These are phyloP conservation scores for Cercospora beticola DNA, from an alignment of 2,329 filamentous ascomycete genomes.

Conservation along the genomic window DNA sequence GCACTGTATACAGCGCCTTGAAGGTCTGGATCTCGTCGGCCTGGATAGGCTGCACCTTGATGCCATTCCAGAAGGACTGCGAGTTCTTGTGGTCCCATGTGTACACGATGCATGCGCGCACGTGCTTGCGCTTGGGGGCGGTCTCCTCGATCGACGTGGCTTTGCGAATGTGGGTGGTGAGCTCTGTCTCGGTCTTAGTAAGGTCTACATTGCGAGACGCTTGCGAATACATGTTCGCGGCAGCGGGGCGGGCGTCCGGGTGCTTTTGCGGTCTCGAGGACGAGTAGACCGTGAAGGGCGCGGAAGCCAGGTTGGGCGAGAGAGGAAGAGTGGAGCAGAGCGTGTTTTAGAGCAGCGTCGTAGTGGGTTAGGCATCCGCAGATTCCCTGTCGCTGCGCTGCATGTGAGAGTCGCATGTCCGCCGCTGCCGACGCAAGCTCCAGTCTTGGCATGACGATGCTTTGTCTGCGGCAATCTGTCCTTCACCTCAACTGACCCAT, in stretches of 20 bases:
- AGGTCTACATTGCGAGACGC: conserved; percentile 58
- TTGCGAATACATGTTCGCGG: conserved; percentile 40
- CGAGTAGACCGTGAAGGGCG: conserved; percentile 24
- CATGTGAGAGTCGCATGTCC: conserved; percentile 7
- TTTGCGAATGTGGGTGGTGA: conserved; percentile 67
- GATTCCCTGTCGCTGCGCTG: conserved; percentile 1
- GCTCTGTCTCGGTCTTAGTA: conserved; percentile 65
- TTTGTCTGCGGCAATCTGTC: neutral
- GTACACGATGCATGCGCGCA: conserved; percentile 95
- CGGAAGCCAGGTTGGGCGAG: conserved; percentile 10
- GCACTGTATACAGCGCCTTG: conserved; percentile 94
- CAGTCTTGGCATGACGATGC: conserved; percentile 7
- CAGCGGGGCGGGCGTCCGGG: conserved; percentile 10
- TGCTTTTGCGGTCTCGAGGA: conserved; percentile 11
- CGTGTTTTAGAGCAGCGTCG: conserved; percentile 6
- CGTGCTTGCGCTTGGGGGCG: conserved; percentile 84
- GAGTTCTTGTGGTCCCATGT: conserved; percentile 99
- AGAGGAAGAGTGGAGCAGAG: neutral
- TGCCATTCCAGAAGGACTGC: conserved; percentile 91
- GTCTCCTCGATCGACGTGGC: conserved; percentile 61
- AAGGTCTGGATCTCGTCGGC: conserved; percentile 99
- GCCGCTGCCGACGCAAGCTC: conserved; percentile 9
- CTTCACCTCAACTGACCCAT: neutral
- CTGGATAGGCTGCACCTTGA: conserved; percentile 99
- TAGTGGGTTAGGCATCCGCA: conserved; percentile 21